Conservation (phyloP, 148 eudicot species). For the Mesembryanthemum crystallinum region DNA sequence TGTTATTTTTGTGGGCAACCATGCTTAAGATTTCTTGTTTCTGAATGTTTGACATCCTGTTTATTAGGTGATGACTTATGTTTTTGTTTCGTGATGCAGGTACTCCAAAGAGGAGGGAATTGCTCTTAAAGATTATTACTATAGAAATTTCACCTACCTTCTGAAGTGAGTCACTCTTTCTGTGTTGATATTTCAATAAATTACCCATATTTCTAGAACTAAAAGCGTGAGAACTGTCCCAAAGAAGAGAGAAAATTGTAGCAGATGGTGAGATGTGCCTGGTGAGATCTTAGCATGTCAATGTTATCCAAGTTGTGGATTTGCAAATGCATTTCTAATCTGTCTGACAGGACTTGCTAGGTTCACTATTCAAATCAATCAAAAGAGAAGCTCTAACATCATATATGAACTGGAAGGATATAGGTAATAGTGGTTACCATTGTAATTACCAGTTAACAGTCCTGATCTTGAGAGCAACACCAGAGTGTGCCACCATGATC, state of each 20-base stretch:
- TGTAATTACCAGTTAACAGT: too few relatives aligned
- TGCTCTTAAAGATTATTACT: constrained; percentile 39
- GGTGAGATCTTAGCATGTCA: not conserved
- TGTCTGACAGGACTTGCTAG: too few relatives aligned
- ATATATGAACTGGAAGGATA: too few relatives aligned
- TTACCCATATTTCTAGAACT: not conserved
- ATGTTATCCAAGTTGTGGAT: not conserved
- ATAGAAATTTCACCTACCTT: constrained; percentile 73
- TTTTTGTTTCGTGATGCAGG: constrained; percentile 41
- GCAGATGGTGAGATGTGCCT: not conserved
- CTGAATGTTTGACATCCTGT: not conserved
- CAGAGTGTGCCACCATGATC: too few relatives aligned
- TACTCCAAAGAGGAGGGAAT: constrained; percentile 92
- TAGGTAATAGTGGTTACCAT: too few relatives aligned
- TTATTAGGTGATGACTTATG: not conserved
- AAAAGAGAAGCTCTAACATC: too few relatives aligned
- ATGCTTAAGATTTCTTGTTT: not conserved
- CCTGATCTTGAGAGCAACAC: too few relatives aligned
- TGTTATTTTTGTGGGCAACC: too few relatives aligned
- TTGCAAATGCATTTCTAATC: too few relatives aligned
- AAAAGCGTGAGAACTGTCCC: not conserved
- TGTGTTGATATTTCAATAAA: not conserved
- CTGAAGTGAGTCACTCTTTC: constrained; percentile 59
- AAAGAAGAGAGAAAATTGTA: not conserved
- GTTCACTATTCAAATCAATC: too few relatives aligned